Percentiles rank a stretch among this genome's conserved stretches.
Conservation (phyloP, 2,329 filamentous ascomycete species). For the Ceratocystis cacaofunesta region DNA sequence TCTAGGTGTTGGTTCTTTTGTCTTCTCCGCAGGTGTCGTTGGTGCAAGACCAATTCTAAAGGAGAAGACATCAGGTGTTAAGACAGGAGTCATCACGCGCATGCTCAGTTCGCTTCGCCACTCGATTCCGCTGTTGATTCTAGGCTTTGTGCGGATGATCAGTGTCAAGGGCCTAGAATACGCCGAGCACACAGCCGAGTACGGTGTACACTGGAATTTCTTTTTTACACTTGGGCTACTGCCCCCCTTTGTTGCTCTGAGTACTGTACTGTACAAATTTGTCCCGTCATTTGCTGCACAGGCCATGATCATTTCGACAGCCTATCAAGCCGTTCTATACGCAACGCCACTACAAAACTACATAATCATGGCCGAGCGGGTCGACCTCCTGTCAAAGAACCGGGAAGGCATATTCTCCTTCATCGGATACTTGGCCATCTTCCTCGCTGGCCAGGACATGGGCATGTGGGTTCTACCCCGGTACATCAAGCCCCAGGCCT, state of each 20-base stretch:
- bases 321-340: constrained; percentile 65
- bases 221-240: constrained; percentile 90
- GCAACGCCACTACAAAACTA: constrained; percentile 65
- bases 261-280: constrained; percentile 54
- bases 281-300: constrained; percentile 66
- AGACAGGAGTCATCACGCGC: constrained; percentile 38
- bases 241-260: constrained; percentile 74
- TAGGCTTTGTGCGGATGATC: constrained; percentile 68
- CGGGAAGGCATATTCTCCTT: constrained; percentile 94
- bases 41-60: constrained; percentile 69
- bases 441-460: constrained; percentile 72
- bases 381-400: constrained; percentile 72
- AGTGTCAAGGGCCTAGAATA: constrained; percentile 93
- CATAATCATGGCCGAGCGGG: constrained; percentile 67
- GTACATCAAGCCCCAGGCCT: constrained; percentile 30
- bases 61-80: constrained; percentile 39
- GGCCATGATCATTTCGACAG: constrained; percentile 49
- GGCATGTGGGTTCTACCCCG: constrained; percentile 67
- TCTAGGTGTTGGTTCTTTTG: constrained; percentile 90
- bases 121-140: constrained; percentile 63
- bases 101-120: constrained; percentile 58
- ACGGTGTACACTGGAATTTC: constrained; percentile 99
- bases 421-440: constrained; percentile 78
- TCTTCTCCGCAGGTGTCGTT: constrained; percentile 87
- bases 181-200: constrained; percentile 92